Evolutionary conservation across 495 filamentous ascomycete species (phyloP).

Genomic region (Xylaria scruposa): DNA sequence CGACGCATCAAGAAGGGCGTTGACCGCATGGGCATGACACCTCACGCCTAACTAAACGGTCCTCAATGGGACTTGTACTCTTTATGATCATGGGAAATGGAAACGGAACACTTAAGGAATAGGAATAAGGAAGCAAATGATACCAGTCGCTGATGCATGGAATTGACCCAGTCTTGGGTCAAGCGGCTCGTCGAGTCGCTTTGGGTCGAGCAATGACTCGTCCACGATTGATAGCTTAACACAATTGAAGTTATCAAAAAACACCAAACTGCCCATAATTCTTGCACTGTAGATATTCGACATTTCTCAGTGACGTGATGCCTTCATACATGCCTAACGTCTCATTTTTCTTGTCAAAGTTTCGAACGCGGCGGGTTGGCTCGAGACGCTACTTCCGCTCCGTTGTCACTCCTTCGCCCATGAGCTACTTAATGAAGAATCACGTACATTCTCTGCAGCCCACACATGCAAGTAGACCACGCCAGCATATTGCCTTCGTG

Average conservation of each 20-base stretch:
- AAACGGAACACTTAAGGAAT: neutral
- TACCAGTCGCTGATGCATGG: neutral
- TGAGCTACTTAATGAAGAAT: neutral
- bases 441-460: neutral
- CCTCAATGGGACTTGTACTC: neutral
- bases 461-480: neutral
- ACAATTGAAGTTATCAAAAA: constrained; percentile 13
- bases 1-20: constrained; percentile 49
- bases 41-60: neutral
- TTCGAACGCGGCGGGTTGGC: neutral
- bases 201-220: neutral
- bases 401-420: neutral
- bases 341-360: neutral
- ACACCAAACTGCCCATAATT: neutral
- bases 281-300: neutral
- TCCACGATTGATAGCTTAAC: constrained; percentile 11
- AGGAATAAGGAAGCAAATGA: constrained; percentile 5
- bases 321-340: neutral
- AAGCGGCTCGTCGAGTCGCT: neutral
- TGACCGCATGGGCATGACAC: constrained; percentile 17
- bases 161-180: constrained; percentile 9
- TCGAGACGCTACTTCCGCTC: neutral
- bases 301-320: neutral
- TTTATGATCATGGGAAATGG: constrained; percentile 1
- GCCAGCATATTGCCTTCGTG: neutral